Base-by-base conservation (phyloP, 768 basidiomycete genomes). In the Termitomyces sp. region DNA sequence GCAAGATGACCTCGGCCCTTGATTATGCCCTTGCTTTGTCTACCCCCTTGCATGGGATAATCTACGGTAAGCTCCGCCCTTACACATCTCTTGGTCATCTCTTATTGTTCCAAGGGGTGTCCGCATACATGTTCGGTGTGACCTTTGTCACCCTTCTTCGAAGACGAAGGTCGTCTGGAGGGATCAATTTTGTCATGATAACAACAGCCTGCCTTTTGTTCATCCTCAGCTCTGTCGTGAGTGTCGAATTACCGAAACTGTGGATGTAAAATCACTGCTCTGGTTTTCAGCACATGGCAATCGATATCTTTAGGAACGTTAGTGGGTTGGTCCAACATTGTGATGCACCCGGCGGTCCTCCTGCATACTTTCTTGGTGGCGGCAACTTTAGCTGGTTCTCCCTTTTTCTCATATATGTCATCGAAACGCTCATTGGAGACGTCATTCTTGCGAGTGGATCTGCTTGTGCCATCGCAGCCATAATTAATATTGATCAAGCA, bases 211-310 rank as follows among this genome's bases (percentile, higher is more conserved):
- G 33, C 8, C 33, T 50, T 8, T 24, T 50, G 2, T 50, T 50
- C 15, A 4, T 50, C 15, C 33, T 50, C 15, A 50, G 49, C 33
- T 50, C 49, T 50, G 22, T 34, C 2, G 49, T 34, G 8, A 50
- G 49, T 24, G 0, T 26, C 31, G 1, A 22, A 20, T 8, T 2
- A 4, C 22, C 31, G 15, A 33, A 3, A 33, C 20, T 22, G 31
- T 33, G 6, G 15, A 16, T 16, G 36, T 37, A n/a, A 16, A 37
- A 16, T 16, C 16, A 5, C 5, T 16, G 9, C 12, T 20, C 20
- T 41, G n/a, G n/a, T 42, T 12, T 6, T 15, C 24, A 57, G 56
- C 51, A 57, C 26, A 51, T 57, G 24, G 51, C 44, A 22, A 57
- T 57, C 18, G 34, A 39, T n/a, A 52, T 57, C 1, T 46, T 28